These are phyloP conservation scores for Stipa capillata DNA, from an alignment of 176 grass and related monocot species.

Conservation along the genomic window DNA sequence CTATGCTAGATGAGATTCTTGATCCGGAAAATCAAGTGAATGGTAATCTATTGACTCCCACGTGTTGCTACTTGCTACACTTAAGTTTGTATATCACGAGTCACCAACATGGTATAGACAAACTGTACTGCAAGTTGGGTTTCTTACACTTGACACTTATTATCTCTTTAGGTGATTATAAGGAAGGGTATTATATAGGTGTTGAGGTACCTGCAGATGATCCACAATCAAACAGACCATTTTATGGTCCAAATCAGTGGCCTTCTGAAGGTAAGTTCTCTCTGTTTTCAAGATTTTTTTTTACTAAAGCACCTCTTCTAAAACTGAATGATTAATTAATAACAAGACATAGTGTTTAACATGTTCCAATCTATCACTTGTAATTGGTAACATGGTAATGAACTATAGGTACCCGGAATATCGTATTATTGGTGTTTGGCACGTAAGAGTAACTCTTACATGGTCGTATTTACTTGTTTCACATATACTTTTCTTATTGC, in stretches of 20 bases:
- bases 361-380: background rate
- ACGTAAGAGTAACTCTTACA: background rate
- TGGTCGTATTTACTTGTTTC: conserved; percentile 1
- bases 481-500: background rate
- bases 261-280: conserved; percentile 50
- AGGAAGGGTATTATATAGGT: conserved; percentile 96
- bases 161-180: conserved; percentile 66
- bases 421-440: background rate
- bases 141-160: background rate
- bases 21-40: conserved; percentile 90
- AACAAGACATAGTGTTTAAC: background rate
- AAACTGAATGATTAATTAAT: background rate
- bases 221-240: conserved; percentile 73
- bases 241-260: conserved; percentile 98
- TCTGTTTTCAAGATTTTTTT: background rate
- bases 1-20: conserved; percentile 71
- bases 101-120: background rate
- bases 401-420: background rate
- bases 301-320: background rate
- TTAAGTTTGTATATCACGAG: background rate
- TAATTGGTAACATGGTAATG: background rate
- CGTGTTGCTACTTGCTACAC: background rate
- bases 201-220: conserved; percentile 71
- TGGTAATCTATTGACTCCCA: conserved; percentile 30
- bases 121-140: background rate